These are phyloP conservation scores for Colletotrichum sp. DNA, from an alignment of 2,329 filamentous ascomycete genomes.

Conservation along the genomic window DNA sequence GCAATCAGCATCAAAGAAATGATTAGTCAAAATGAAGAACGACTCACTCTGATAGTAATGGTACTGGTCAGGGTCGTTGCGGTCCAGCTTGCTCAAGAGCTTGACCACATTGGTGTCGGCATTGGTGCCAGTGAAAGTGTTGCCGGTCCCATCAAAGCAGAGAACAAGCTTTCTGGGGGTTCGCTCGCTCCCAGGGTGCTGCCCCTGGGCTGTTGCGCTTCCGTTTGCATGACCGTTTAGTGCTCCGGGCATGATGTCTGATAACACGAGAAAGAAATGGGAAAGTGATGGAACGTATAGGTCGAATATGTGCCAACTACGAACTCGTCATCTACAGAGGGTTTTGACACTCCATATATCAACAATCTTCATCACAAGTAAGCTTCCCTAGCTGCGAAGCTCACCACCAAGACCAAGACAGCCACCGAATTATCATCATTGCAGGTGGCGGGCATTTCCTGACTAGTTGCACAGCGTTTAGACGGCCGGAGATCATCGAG, in stretches of 20 bases:
- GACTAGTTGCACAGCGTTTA: neutral
- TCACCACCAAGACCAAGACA: neutral
- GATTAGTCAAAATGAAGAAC: too few species aligned
- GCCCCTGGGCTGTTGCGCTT: neutral
- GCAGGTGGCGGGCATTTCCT: neutral
- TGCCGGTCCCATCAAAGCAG: constrained; percentile 56
- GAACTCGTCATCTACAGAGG: rapidly evolving
- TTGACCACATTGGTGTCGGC: constrained; percentile 61
- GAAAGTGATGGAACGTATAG: neutral
- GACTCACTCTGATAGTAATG: constrained; percentile 55
- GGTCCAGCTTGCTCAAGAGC: constrained; percentile 51
- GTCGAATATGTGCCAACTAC: neutral
- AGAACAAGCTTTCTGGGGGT: constrained; percentile 46
- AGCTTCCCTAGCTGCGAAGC: neutral
- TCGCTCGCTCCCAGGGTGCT: neutral
- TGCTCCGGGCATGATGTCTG: neutral
- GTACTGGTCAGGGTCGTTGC: constrained; percentile 45
- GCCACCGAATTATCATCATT: neutral
- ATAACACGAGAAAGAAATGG: neutral
- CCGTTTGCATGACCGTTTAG: neutral
- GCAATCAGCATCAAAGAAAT: neutral
- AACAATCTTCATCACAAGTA: neutral
- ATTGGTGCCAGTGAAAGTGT: constrained; percentile 49
- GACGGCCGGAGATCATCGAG: neutral
- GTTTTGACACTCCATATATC: neutral